phyloP scores from a whole-genome alignment of 2,329 filamentous ascomycete species.

The Cladophialophora exuberans region DNA sequence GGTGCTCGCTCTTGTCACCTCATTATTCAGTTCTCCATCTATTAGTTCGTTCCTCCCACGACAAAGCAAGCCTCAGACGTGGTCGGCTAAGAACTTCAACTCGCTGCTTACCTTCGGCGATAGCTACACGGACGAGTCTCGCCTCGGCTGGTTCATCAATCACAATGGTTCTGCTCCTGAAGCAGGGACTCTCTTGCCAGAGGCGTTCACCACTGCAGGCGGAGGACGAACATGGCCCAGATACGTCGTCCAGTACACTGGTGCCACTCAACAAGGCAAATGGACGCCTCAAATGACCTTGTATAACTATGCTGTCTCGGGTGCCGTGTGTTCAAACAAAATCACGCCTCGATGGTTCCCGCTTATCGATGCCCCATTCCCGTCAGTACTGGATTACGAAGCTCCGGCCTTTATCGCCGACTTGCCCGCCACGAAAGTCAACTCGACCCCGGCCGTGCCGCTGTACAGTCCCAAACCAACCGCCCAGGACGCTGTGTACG shows the following conservation, averaged over 20 bases:
- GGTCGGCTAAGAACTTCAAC: constrained; percentile 53
- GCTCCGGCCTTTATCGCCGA: constrained; percentile 61
- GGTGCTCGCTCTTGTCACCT: background rate
- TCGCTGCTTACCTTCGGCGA: constrained; percentile 73
- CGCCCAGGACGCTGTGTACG: constrained; percentile 59
- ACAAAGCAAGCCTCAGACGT: constrained; percentile 23
- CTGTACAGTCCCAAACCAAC: constrained; percentile 25
- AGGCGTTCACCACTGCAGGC: constrained; percentile 56
- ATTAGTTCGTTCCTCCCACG: constrained; percentile 7
- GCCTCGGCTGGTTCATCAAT: constrained; percentile 64
- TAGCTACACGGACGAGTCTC: constrained; percentile 75
- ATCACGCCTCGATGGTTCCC: constrained; percentile 58
- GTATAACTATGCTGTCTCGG: constrained; percentile 72
- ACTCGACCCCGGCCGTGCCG: constrained; percentile 22
- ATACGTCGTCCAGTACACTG: constrained; percentile 64
- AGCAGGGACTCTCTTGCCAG: constrained; percentile 57
- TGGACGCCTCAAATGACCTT: constrained; percentile 37
- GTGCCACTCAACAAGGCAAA: constrained; percentile 54
- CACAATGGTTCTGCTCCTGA: constrained; percentile 66
- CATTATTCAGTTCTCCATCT: background rate
- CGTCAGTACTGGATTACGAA: constrained; percentile 66
- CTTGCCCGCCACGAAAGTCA: constrained; percentile 25
- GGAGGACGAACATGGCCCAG: constrained; percentile 73
- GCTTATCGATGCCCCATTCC: constrained; percentile 59
- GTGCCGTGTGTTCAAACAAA: constrained; percentile 72